Base-by-base conservation (phyloP, 768 basidiomycete species). In the Hemileccinum rubropunctum region DNA sequence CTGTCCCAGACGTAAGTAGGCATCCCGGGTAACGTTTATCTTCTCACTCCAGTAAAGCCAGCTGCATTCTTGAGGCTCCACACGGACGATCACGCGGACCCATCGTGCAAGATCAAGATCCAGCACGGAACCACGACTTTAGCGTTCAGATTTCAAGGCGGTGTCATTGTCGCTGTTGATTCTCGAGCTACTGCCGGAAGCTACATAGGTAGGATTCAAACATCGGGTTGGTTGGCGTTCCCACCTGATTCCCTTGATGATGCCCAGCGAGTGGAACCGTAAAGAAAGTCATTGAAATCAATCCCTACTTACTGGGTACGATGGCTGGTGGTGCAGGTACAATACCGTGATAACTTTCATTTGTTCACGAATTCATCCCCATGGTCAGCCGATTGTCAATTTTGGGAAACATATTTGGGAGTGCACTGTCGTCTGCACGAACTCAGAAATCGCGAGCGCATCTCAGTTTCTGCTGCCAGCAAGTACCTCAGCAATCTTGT, bases 201-300 rank as follows among this genome's bases (percentile, higher is more conserved):
- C 74, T 98, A 99, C 69, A 80, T 99, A 66, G 95, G 95, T 95
- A 48, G 43, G 82, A 30, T 75, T 23, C 13, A 44, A 27, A n/a
- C 15, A 18, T 52, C 30, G 26, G 20, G 49, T 35, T 23, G n/a
- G 18, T 32, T 27, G n/a, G 17, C 42, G 33, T 36, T 30, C 40
- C 26, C 14, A 27, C 28, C 32, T 38, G 15, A 52, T 39, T n/a
- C 17, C 17, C 18, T 20, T 23, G 15, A 39, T 39, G 30, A 18
- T 34, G 17, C 32, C 1, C 63, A 98, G 95, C 95, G 0, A 92
- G 87, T 17, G 95, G 95, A 47, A 98, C 95, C 14, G 92, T 99
- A 54, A 98, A 95, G 79, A 99, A 98, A 77, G 95, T 99, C 56
- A 98, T 99, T 60, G 97, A 99, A 75, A 99, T 99, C 72, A 98